A percentile compares a stretch with the other conserved stretches of the same genome.
Evolutionary conservation across 768 basidiomycete genomes (phyloP).

Genomic region (Dentipellis sp.): DNA sequence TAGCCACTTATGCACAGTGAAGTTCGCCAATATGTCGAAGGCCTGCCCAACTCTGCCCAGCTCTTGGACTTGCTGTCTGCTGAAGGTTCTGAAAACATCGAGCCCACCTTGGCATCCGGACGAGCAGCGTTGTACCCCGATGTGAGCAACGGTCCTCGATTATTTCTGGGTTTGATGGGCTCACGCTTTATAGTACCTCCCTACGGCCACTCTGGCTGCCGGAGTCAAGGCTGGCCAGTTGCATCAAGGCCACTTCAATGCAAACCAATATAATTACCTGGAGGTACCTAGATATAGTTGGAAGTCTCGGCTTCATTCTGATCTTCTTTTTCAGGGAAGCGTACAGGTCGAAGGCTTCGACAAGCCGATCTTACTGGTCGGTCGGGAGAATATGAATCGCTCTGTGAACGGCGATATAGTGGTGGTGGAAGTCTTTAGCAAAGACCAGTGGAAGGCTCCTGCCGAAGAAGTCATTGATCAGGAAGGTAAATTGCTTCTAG

Average conservation of each 20-base stretch:
- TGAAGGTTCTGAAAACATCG: conserved; percentile 50
- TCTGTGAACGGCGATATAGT: conserved; percentile 92
- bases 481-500: conserved; percentile 47
- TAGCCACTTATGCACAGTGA: background rate
- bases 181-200: conserved; percentile 54
- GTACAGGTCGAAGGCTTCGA: conserved; percentile 65
- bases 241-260: conserved; percentile 91
- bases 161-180: background rate
- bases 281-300: conserved; percentile 42
- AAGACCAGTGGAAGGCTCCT: conserved; percentile 88
- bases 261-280: conserved; percentile 92
- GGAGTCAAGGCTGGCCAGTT: conserved; percentile 80
- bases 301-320: background rate
- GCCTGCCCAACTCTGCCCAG: conserved; percentile 50
- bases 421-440: conserved; percentile 78
- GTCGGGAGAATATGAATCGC: conserved; percentile 92
- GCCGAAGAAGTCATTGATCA: conserved; percentile 91
- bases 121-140: conserved; percentile 65
- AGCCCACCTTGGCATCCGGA: conserved; percentile 44
- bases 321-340: conserved; percentile 44
- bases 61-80: conserved; percentile 79
- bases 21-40: conserved; percentile 81
- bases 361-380: conserved; percentile 77
- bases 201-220: conserved; percentile 59
- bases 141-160: conserved; percentile 28